A percentile compares a stretch with the other conserved stretches of the same genome.
Conservation (phyloP, 441 rosid species). For the Gossypium davidsonii region DNA sequence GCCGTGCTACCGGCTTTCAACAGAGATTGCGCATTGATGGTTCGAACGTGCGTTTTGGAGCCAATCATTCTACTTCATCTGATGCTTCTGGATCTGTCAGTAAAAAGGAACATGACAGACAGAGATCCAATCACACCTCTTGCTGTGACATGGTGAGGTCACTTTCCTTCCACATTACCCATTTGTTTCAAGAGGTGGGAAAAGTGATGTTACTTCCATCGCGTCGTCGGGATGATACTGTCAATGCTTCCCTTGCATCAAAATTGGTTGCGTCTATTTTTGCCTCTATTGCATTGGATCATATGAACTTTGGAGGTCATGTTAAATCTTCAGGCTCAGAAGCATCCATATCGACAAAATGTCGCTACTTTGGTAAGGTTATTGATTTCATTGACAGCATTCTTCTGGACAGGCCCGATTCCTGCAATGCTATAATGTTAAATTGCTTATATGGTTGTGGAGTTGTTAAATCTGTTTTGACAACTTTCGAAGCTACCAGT, state of each 20-base stretch:
- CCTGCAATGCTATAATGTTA: constrained; percentile 78
- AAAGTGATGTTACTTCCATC: constrained; percentile 93
- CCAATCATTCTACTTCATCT: constrained; percentile 45
- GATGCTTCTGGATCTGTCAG: constrained; percentile 39
- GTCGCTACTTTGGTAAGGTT: constrained; percentile 94
- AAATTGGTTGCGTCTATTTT: constrained; percentile 75
- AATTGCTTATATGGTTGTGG: constrained; percentile 82
- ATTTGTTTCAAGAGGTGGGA: constrained; percentile 95
- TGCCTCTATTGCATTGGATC: constrained; percentile 74
- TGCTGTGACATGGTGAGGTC: constrained; percentile 95
- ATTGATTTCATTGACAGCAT: constrained; percentile 83
- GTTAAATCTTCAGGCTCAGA: constrained; percentile 48
- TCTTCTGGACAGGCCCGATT: constrained; percentile 87
- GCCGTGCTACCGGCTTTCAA: constrained; percentile 71
- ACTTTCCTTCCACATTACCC: constrained; percentile 80
- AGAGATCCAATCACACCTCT: constrained; percentile 70
- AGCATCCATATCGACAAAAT: constrained; percentile 66
- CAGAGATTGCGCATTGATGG: constrained; percentile 56
- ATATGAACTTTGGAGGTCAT: constrained; percentile 79
- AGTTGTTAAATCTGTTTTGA: constrained; percentile 78
- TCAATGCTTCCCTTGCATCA: constrained; percentile 82
- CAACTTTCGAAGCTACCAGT: constrained; percentile 94
- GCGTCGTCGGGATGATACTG: constrained; percentile 88
- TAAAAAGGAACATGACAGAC: constrained; percentile 63
- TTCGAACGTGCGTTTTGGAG: constrained; percentile 37